Evolutionary conservation across 73 alveolate species (phyloP), one percentile per base, ranked within the genome.

Genomic region (Strombidium stylifer): DNA sequence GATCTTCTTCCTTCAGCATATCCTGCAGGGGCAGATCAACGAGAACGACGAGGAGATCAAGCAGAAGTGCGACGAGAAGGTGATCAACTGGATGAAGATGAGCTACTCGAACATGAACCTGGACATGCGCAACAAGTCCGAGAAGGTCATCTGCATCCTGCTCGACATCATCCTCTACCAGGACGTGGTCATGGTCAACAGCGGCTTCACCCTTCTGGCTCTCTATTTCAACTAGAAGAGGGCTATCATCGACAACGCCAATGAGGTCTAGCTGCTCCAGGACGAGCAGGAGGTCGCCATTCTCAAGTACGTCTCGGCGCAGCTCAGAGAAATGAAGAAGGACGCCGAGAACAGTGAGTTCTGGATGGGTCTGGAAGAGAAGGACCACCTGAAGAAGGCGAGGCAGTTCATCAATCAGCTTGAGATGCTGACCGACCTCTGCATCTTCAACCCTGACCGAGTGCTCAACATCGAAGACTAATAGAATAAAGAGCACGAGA

Each of bases 291-390:
- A 53, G 28, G 51, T 69, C 4, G 57, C 39, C 25, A 57, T 69
- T 12, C 45, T 69, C 5, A 51, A 20, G 36, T 52, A 51, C 10
- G 82, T 69, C 16, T 26, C 71, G 3, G 10, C 8, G n/a, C 36
- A 48, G 35, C 28, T 53, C 18, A 37, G 65, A 2, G 25, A 34
- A 26, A 41, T 69, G 72, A 69, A 54, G 27, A 30, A 53, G 14
- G 72, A 69, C 15, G 82, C 82, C 3, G 82, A 69, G 32, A 54
- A 69, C 39, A 72, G 72, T 2, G 82, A 69, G 54, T 69, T 69
- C 52, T 69, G 82, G 82, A 25, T 69, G 18, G 82, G 82, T 3
- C 40, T 34, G 31, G 28, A 25, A 1, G 64, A 62, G 15, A 12
- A 53, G 53, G 82, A 69, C 11, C 45, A 50, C 2, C 37, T 66